Percentiles rank a stretch among this genome's conserved stretches.
Conservation (phyloP, 1,284 basidiomycete species). For the Rhizoctonia solani region DNA sequence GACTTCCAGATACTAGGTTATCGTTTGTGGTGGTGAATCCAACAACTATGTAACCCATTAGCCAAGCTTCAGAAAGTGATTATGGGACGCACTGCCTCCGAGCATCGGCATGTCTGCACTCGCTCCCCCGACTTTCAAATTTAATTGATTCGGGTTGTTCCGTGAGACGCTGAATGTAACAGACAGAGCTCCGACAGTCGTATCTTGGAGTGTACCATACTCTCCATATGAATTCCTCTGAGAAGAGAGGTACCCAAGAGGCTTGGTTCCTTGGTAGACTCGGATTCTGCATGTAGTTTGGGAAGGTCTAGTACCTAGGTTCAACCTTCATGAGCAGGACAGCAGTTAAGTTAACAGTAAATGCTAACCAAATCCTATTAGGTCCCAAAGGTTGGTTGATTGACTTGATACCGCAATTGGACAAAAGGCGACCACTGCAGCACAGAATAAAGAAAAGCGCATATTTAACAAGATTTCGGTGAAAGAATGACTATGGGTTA, state of each 20-base stretch:
- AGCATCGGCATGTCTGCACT: neutral
- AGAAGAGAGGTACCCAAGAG: neutral
- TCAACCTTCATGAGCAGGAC: neutral
- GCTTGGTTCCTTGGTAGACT: neutral
- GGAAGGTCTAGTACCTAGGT: neutral
- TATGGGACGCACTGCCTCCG: neutral
- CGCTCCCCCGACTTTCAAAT: neutral
- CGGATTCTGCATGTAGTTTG: neutral
- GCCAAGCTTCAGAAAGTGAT: neutral
- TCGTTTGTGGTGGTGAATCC: slow-evolving; percentile 4
- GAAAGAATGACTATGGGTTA: too few relatives aligned
- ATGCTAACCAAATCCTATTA: too few relatives aligned
- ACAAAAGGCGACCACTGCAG: too few relatives aligned
- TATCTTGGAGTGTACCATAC: neutral
- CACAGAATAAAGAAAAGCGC: too few relatives aligned
- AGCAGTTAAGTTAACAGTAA: too few relatives aligned
- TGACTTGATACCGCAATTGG: too few relatives aligned
- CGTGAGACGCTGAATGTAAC: neutral
- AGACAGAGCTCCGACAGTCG: neutral
- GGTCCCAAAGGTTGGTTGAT: too few relatives aligned
- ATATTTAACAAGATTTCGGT: too few relatives aligned
- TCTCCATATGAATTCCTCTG: neutral
- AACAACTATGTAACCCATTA: neutral
- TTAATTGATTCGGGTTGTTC: neutral
- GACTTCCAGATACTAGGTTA: neutral